Base-by-base conservation (phyloP, 495 filamentous ascomycete genomes). In the Penicillium fimorum region DNA sequence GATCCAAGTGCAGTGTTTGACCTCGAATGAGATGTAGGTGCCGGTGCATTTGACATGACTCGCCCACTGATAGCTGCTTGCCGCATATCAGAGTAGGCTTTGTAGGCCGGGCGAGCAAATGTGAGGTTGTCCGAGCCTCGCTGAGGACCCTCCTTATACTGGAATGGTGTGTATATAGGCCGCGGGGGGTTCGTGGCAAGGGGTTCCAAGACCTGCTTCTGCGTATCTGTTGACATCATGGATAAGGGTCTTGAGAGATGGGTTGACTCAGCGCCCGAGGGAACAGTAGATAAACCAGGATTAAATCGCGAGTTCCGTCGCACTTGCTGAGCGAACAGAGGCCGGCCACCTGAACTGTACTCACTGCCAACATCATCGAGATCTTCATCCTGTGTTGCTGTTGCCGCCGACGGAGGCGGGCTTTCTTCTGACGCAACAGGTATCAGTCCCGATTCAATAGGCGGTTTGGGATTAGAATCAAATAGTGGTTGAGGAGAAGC, bases 301-400 rank as follows among this genome's bases (percentile, higher is more conserved):
- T 46, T 32, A 61, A 57, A 50, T 49, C 61, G 50, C 11, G 62
- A 62, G 6, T 22, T 47, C 38, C 47, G 55, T 27, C 56, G 43
- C 13, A 57, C 56, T 40, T 46, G 44, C 43, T 59, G 62, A 46
- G 50, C 63, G 17, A 76, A 58, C 29, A 77, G 70, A 15, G 79
- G 78, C 7, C 79, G 72, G n/a, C 79, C 79, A 27, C 78, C 79
- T 18, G 78, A 71, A 43, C 79, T 82, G 49, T 77, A 81, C 30
- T 64, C 66, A 45, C 70, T 69, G 12, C 50, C 55, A n/a, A 47
- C 40, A 48, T 60, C 63, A 22, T 63, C 56, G 1, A 35, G 53
- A 56, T 72, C 69, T 17, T 47, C 53, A 17, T 70, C 67, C 17
- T 68, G 67, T 17, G 55, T 49, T 12, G 44, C 22, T 24, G 55